phyloP scores from a whole-genome alignment of 2,329 filamentous ascomycete genomes.

The Cercospora canescens region DNA sequence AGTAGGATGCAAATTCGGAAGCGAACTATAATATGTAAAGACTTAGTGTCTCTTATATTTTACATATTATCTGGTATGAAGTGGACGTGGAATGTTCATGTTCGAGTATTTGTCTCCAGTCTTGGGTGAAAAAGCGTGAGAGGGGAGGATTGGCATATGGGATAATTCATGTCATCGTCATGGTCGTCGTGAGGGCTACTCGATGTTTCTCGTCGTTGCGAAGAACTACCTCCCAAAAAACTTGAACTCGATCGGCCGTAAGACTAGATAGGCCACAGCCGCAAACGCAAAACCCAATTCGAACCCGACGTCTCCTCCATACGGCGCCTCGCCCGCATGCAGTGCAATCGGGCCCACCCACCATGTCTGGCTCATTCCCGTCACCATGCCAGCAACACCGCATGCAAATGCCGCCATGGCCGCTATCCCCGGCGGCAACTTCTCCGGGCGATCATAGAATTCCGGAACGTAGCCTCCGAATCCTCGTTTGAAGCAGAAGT shows the following conservation, averaged over 20 bases:
- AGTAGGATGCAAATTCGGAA: not conserved
- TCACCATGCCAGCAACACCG: conserved; percentile 65
- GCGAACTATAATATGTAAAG: not conserved
- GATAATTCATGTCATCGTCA: not conserved
- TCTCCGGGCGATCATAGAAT: conserved; percentile 57
- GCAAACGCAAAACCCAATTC: conserved; percentile 66
- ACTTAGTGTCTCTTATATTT: not conserved
- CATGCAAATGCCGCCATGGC: conserved; percentile 63
- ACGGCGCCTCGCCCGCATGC: conserved; percentile 53
- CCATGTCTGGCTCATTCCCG: conserved; percentile 72
- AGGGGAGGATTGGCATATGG: not conserved
- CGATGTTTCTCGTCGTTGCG: not conserved
- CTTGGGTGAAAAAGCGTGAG: not conserved
- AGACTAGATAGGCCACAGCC: conserved; percentile 51
- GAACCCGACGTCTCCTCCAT: conserved; percentile 63
- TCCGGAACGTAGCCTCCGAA: conserved; percentile 61
- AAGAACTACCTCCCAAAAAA: conserved; percentile 30
- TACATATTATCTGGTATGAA: not conserved
- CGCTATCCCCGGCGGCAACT: conserved; percentile 64
- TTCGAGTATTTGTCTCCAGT: no score
- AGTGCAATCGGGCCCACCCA: conserved; percentile 67
- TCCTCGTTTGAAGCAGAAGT: conserved; percentile 67
- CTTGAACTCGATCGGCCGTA: conserved; percentile 54
- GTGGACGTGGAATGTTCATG: not conserved
- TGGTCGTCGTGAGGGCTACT: not conserved